Evolutionary conservation across 2,329 filamentous ascomycete genomes (phyloP).

Genomic region (Penicillium sp.): DNA sequence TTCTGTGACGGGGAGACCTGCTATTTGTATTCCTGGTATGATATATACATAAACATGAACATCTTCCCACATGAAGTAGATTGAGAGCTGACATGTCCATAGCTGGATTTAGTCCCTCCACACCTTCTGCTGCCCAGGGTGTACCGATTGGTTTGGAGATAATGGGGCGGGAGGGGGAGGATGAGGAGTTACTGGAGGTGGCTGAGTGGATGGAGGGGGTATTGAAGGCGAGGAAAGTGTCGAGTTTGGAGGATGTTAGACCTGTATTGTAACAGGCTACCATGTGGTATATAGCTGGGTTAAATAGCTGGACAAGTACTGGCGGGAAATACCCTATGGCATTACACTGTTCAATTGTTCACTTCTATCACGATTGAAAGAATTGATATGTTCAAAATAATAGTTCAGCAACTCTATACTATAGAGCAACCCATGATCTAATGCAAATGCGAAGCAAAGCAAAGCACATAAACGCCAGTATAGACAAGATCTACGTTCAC

Average conservation of each 20-base stretch:
- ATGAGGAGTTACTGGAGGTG: slow-evolving; percentile 58
- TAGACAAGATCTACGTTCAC: neutral
- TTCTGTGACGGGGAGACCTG: slow-evolving; percentile 58
- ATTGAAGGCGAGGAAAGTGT: slow-evolving; percentile 49
- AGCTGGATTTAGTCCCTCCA: slow-evolving; percentile 55
- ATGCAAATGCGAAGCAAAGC: slow-evolving; percentile 1
- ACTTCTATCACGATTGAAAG: too few species aligned
- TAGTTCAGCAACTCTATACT: too few species aligned
- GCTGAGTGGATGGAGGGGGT: slow-evolving; percentile 57
- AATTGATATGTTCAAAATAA: too few species aligned
- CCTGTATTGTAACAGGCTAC: too few species aligned
- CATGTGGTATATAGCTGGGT: too few species aligned
- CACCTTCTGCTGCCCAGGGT: slow-evolving; percentile 56
- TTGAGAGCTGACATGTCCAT: neutral
- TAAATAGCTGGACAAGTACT: too few species aligned
- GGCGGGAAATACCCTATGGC: too few species aligned
- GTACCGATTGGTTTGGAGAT: slow-evolving; percentile 70
- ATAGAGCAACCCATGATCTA: too few species aligned
- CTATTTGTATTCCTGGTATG: slow-evolving; percentile 49
- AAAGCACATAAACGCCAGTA: neutral
- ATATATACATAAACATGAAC: neutral
- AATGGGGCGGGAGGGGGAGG: slow-evolving; percentile 60
- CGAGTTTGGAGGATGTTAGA: too few species aligned
- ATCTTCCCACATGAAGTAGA: too few species aligned
- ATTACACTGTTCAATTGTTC: too few species aligned